phyloP scores from a whole-genome alignment of 1,284 basidiomycete genomes.

The Trichosporon sp. region DNA sequence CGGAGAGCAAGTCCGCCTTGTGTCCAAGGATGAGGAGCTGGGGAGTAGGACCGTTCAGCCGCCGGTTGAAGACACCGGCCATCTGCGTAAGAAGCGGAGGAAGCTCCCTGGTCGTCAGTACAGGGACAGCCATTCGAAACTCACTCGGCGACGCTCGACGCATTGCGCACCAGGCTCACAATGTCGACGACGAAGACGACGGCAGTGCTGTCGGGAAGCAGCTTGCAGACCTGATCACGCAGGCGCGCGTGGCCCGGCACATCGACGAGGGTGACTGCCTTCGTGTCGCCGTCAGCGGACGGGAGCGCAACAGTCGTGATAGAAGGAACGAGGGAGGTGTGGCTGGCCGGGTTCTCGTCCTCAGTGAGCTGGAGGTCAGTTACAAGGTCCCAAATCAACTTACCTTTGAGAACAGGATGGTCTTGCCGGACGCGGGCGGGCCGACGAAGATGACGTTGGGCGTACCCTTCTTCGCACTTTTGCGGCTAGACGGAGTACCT shows the following conservation, averaged over 20 bases:
- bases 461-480: conserved; percentile 36
- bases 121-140: conserved; percentile 22
- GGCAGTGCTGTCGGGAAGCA: conserved; percentile 40
- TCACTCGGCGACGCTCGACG: conserved; percentile 51
- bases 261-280: conserved; percentile 47
- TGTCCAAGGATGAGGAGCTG: conserved; percentile 52
- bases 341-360: conserved; percentile 44
- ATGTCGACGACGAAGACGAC: conserved; percentile 56
- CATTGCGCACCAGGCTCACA: conserved; percentile 47
- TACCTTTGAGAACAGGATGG: conserved; percentile 52
- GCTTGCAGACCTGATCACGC: conserved; percentile 45
- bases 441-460: conserved; percentile 49
- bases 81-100: conserved; percentile 50
- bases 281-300: conserved; percentile 30
- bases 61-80: conserved; percentile 31
- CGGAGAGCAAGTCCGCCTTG: conserved; percentile 51
- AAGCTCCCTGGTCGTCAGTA: conserved; percentile 42
- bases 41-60: conserved; percentile 34
- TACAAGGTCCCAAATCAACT: neutral
- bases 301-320: conserved; percentile 41
- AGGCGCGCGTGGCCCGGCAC: conserved; percentile 56
- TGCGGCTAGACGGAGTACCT: conserved; percentile 23
- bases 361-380: conserved; percentile 43
- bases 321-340: conserved; percentile 48
- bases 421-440: conserved; percentile 52